Evolutionary conservation across 345 rosid genomes (phyloP).

Genomic region (Nasturtium officinale): DNA sequence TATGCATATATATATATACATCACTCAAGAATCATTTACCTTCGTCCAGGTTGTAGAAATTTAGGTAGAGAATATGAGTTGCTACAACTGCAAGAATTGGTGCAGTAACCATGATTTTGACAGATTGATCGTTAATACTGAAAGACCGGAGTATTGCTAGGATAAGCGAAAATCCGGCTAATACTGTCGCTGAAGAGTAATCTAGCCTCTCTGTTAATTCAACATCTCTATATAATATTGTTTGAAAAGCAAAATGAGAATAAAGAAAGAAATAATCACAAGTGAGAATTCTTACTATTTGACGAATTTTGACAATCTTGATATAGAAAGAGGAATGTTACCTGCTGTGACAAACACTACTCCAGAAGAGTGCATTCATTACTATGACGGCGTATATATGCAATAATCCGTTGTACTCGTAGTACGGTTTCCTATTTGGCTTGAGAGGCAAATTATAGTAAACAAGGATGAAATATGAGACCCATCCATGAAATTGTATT

Average conservation of each 20-base stretch:
- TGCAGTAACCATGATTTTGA: slow-evolving; percentile 83
- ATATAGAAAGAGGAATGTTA: slow-evolving; percentile 26
- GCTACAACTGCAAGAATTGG: slow-evolving; percentile 78
- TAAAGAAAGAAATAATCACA: not conserved
- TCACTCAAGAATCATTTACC: slow-evolving; percentile 51
- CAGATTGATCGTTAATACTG: slow-evolving; percentile 69
- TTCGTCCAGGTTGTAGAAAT: slow-evolving; percentile 72
- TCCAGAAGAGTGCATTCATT: slow-evolving; percentile 90
- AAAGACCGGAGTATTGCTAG: slow-evolving; percentile 71
- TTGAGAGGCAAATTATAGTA: slow-evolving; percentile 76
- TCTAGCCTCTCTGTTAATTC: slow-evolving; percentile 81
- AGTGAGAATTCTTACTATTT: not conserved
- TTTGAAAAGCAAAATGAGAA: slow-evolving; percentile 32
- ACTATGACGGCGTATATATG: slow-evolving; percentile 74
- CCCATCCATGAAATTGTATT: slow-evolving; percentile 86
- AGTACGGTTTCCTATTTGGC: slow-evolving; percentile 65
- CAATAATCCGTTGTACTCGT: slow-evolving; percentile 73
- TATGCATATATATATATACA: not conserved
- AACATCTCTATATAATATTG: slow-evolving; percentile 59
- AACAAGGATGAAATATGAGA: slow-evolving; percentile 81
- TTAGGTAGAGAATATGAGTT: slow-evolving; percentile 83
- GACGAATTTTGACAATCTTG: not conserved
- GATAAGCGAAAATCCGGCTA: slow-evolving; percentile 67
- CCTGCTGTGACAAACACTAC: slow-evolving; percentile 84
- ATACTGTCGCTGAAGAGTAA: slow-evolving; percentile 78